phyloP scores from a whole-genome alignment of 169 alveolate genomes.

The Plasmodium berghei region DNA sequence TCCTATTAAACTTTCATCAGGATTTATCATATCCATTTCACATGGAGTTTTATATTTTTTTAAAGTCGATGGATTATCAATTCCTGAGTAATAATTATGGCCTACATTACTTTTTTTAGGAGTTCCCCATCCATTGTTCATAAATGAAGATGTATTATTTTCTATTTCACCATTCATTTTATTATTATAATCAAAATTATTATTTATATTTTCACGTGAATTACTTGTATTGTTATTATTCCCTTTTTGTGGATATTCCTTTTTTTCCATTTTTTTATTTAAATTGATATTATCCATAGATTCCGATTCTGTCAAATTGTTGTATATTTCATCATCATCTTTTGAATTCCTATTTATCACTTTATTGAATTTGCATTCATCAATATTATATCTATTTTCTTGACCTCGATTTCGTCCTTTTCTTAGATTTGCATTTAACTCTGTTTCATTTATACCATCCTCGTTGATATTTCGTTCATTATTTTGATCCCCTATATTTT shows the following conservation, averaged over 20 bases:
- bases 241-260: not conserved
- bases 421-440: not conserved
- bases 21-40: slow-evolving; percentile 74
- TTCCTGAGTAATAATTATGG: slow-evolving; percentile 24
- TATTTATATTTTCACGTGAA: not conserved
- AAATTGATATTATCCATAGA: not conserved
- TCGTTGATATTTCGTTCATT: not conserved
- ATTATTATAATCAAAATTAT: not conserved
- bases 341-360: not conserved
- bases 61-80: slow-evolving; percentile 50
- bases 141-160: slow-evolving; percentile 16
- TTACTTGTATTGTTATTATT: not conserved
- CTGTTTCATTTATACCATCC: slow-evolving; percentile 12
- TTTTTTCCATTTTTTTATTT: not conserved
- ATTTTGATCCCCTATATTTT: not conserved
- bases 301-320: not conserved
- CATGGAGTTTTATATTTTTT: slow-evolving; percentile 72
- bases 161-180: not conserved
- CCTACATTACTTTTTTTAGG: slow-evolving; percentile 73
- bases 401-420: not conserved
- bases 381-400: no score
- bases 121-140: slow-evolving; percentile 51
- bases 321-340: not conserved
- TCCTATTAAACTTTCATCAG: slow-evolving; percentile 76
- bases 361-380: not conserved